Conservation (phyloP, 2,329 filamentous ascomycete species). For the Pseudogymnoascus sp. region DNA sequence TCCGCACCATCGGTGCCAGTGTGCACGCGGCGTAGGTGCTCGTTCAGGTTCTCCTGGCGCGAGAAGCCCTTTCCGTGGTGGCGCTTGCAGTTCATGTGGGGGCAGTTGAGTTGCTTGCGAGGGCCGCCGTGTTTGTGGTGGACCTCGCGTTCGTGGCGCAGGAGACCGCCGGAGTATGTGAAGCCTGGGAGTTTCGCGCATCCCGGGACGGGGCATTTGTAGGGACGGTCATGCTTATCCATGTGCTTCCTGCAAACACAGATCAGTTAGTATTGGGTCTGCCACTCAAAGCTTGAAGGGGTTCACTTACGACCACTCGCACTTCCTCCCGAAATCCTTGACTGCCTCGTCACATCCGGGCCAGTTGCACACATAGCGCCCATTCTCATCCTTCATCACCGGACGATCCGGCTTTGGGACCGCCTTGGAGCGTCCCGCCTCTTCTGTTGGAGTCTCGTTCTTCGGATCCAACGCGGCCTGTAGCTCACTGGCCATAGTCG, state of each 20-base stretch:
- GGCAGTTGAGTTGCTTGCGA: slow-evolving; percentile 80
- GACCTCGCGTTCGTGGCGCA: slow-evolving; percentile 88
- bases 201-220: slow-evolving; percentile 72
- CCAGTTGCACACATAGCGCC: slow-evolving; percentile 70
- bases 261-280: not conserved
- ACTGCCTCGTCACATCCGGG: slow-evolving; percentile 59
- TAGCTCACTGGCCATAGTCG: slow-evolving; percentile 14
- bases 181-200: slow-evolving; percentile 92
- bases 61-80: slow-evolving; percentile 85
- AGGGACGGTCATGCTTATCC: slow-evolving; percentile 94
- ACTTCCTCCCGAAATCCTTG: slow-evolving; percentile 69
- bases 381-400: slow-evolving; percentile 56
- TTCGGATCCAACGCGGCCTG: slow-evolving; percentile 21
- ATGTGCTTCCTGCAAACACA: slow-evolving; percentile 71
- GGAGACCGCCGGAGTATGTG: slow-evolving; percentile 84
- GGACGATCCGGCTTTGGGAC: slow-evolving; percentile 53
- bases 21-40: slow-evolving; percentile 88
- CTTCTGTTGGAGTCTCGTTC: slow-evolving; percentile 24
- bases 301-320: slow-evolving; percentile 83
- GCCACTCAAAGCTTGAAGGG: not conserved
- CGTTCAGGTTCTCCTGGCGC: slow-evolving; percentile 85
- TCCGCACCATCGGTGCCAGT: slow-evolving; percentile 39
- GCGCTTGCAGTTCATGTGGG: slow-evolving; percentile 79
- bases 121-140: slow-evolving; percentile 85
- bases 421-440: slow-evolving; percentile 35